Conservation (phyloP, 331 rosid species). For the Arachis monticola region DNA sequence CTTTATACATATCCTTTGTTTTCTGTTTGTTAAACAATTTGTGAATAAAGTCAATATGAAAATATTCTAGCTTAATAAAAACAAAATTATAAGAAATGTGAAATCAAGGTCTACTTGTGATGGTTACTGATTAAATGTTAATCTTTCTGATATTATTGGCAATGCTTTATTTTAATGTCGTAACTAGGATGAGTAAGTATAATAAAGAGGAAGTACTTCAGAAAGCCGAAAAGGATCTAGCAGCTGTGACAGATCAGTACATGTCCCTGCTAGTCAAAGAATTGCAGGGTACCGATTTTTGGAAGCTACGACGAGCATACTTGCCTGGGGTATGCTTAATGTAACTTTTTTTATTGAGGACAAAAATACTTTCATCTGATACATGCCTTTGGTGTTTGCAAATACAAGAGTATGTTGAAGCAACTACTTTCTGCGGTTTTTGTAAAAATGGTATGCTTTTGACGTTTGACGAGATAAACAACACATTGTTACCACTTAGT, state of each 20-base stretch:
- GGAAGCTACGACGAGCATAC: slow-evolving; percentile 90
- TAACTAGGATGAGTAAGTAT: slow-evolving; percentile 50
- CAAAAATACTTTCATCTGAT: slow-evolving; percentile 27
- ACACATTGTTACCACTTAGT: slow-evolving; percentile 66
- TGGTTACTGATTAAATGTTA: slow-evolving; percentile 18
- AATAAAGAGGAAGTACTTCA: too few species aligned
- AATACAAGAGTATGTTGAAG: slow-evolving; percentile 74
- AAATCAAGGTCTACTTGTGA: background rate
- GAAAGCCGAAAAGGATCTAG: too few species aligned
- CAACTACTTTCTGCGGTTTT: slow-evolving; percentile 58
- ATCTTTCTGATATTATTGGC: slow-evolving; percentile 26
- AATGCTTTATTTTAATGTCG: slow-evolving; percentile 18
- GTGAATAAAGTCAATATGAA: slow-evolving; percentile 3
- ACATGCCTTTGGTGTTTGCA: slow-evolving; percentile 45
- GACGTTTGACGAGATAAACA: slow-evolving; percentile 83
- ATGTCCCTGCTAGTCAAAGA: too few species aligned
- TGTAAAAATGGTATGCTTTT: slow-evolving; percentile 82
- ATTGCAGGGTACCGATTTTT: too few species aligned
- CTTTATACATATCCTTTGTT: background rate
- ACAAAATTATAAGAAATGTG: slow-evolving; percentile 17
- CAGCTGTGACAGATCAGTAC: too few species aligned
- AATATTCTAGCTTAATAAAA: background rate
- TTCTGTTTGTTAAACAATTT: background rate
- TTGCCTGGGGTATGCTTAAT: slow-evolving; percentile 80
- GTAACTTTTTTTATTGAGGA: slow-evolving; percentile 27